Conservation (phyloP, 192 early-diverging fungal species). For the Funneliformis mosseae region DNA sequence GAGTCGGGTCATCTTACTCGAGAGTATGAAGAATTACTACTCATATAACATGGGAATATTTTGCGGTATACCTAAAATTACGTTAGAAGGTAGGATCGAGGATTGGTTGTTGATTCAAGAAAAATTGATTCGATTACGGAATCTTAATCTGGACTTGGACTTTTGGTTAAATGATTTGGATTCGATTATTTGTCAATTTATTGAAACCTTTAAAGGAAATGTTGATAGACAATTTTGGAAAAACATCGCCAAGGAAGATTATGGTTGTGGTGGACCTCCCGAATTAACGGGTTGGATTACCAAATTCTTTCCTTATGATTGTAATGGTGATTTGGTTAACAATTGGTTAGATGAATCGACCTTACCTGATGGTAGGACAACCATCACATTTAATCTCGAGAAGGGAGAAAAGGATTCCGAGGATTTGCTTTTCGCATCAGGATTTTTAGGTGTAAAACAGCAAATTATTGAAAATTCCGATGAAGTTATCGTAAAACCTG, state of each 20-base stretch:
- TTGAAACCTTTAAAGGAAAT: conserved; percentile 22
- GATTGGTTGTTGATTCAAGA: conserved; percentile 9
- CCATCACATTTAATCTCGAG: conserved; percentile 4
- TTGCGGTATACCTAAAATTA: conserved; percentile 29
- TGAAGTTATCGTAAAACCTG: conserved; percentile 6
- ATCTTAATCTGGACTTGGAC: neutral
- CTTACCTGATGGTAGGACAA: neutral
- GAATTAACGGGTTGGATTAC: conserved; percentile 14
- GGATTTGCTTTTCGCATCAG: neutral
- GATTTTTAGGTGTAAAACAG: conserved; percentile 22
- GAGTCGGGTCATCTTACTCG: conserved; percentile 19
- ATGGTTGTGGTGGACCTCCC: conserved; percentile 8
- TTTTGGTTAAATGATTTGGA: conserved; percentile 24
- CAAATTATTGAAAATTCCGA: conserved; percentile 3
- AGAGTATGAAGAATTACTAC: conserved; percentile 1
- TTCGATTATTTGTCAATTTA: conserved; percentile 1
- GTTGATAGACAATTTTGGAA: conserved; percentile 31
- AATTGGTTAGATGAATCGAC: neutral
- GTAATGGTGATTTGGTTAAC: neutral
- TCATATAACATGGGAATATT: neutral
- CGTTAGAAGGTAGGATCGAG: neutral
- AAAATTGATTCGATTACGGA: neutral
- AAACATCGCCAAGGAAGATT: conserved; percentile 11
- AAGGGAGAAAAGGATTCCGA: neutral
- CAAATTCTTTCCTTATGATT: conserved; percentile 23